Evolutionary conservation across 345 rosid species (phyloP), one percentile per base, ranked within the genome.

Genomic region (Ailanthus altissimus): DNA sequence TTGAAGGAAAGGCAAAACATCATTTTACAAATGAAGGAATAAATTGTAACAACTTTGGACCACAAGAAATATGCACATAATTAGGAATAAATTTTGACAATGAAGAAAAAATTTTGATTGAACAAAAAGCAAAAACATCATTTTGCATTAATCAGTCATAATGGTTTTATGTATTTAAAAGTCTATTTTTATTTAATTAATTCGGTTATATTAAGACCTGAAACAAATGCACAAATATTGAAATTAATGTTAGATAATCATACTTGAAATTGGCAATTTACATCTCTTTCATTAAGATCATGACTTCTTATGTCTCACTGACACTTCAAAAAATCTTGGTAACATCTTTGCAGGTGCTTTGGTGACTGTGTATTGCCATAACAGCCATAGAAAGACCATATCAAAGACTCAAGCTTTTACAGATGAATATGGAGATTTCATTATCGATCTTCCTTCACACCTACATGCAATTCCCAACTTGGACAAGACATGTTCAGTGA

Each of bases 371-470:
- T 67, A 81, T 59, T 88, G 91, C 78, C 70, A 66, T 46, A 65
- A 66, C 38, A 40, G 75, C 21, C 47, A 73, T 21, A 67, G 67
- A 11, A 63, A 68, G 70, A 65, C 38, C 36, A 76, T 40, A 79
- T 56, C 68, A 43, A 67, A 59, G 23, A 74, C 77, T 26, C 73
- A 53, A 58, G 81, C 69, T 14, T 28, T 26, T 8, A 85, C 90
- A 1, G 90, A 89, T 40, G 90, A 80, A 61, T 84, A 84, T 18
- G 92, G 92, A 73, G 89, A 89, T 50, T 89, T 87, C 68, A 69
- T 82, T 13, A 78, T 87, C 10, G 89, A 89, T 74, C 86, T 89
- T 73, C 92, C 92, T 53, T 89, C 90, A 11, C 79, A 85, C 47
- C 88, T 89, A 62, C 89, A 89, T 45, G 87, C 78, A 43, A 73